Evolutionary conservation across 768 basidiomycete genomes (phyloP).

Genomic region (Amylocystis lapponica): DNA sequence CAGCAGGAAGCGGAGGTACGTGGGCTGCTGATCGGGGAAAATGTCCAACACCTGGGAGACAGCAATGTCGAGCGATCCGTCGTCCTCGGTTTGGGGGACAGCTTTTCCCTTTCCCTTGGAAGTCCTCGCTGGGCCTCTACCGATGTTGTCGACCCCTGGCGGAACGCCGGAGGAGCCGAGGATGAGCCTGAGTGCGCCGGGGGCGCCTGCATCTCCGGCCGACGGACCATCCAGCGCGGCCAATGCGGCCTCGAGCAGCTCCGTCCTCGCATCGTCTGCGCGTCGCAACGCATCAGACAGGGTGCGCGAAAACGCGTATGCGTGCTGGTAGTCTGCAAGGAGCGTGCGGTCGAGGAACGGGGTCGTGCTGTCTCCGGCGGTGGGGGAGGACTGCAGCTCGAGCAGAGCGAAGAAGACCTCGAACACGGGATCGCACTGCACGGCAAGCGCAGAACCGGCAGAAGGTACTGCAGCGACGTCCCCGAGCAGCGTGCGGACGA

Average conservation of each 20-base stretch:
- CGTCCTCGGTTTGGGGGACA: conserved; percentile 13
- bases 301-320: conserved; percentile 51
- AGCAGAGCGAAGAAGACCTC: conserved; percentile 55
- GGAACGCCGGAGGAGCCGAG: conserved; percentile 54
- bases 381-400: conserved; percentile 36
- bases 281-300: conserved; percentile 41
- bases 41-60: conserved; percentile 72
- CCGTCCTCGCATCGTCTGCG: conserved; percentile 51
- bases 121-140: conserved; percentile 16
- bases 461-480: conserved; percentile 34
- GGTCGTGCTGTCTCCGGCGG: conserved; percentile 7
- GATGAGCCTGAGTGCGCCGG: conserved; percentile 59
- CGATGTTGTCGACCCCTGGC: conserved; percentile 34
- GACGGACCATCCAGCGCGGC: conserved; percentile 30
- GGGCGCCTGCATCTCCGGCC: conserved; percentile 25
- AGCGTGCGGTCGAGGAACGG: conserved; percentile 62
- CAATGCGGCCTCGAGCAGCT: conserved; percentile 50
- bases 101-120: conserved; percentile 26
- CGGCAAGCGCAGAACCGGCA: conserved; percentile 37
- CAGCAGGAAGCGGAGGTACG: conserved; percentile 58
- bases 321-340: conserved; percentile 65
- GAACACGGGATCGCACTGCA: conserved; percentile 48
- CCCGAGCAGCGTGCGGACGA: conserved; percentile 43
- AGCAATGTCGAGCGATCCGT: conserved; percentile 48
- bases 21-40: conserved; percentile 52